These are phyloP conservation scores for Aspergillus leporis DNA, from an alignment of 495 filamentous ascomycete genomes.

Conservation along the genomic window DNA sequence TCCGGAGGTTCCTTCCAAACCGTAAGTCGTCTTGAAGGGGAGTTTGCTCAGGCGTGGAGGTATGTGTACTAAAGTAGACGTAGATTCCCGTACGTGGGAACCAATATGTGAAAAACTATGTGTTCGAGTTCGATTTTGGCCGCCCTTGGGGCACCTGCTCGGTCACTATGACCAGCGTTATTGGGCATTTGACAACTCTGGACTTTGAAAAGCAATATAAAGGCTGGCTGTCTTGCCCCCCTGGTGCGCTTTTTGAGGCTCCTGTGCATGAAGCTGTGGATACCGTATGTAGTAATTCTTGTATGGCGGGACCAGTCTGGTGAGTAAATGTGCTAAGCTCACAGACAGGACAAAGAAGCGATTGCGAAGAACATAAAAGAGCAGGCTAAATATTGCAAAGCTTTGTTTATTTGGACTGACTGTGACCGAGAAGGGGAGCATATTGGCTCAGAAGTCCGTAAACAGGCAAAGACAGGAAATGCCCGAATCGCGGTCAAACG, in stretches of 20 bases:
- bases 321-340: slow-evolving; percentile 14
- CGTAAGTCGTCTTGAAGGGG: slow-evolving; percentile 50
- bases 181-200: slow-evolving; percentile 75
- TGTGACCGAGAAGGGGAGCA: slow-evolving; percentile 98
- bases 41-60: slow-evolving; percentile 16
- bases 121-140: slow-evolving; percentile 85
- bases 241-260: slow-evolving; percentile 79
- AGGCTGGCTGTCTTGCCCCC: slow-evolving; percentile 78
- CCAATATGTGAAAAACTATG: slow-evolving; percentile 89
- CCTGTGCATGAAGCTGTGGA: slow-evolving; percentile 66
- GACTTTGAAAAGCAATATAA: slow-evolving; percentile 72
- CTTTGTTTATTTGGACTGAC: slow-evolving; percentile 96
- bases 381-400: slow-evolving; percentile 67
- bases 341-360: slow-evolving; percentile 66
- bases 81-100: slow-evolving; percentile 62
- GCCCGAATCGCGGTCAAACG: slow-evolving; percentile 73
- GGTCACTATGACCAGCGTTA: slow-evolving; percentile 90
- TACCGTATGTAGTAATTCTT: slow-evolving; percentile 46
- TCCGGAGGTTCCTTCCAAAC: slow-evolving; percentile 69
- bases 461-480: slow-evolving; percentile 76
- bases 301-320: not conserved
- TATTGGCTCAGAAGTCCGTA: slow-evolving; percentile 89
- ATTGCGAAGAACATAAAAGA: slow-evolving; percentile 83
- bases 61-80: slow-evolving; percentile 28
- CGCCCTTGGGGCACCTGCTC: slow-evolving; percentile 75